These are phyloP conservation scores for Tricholoma sp. DNA, from an alignment of 768 basidiomycete genomes.

Conservation along the genomic window DNA sequence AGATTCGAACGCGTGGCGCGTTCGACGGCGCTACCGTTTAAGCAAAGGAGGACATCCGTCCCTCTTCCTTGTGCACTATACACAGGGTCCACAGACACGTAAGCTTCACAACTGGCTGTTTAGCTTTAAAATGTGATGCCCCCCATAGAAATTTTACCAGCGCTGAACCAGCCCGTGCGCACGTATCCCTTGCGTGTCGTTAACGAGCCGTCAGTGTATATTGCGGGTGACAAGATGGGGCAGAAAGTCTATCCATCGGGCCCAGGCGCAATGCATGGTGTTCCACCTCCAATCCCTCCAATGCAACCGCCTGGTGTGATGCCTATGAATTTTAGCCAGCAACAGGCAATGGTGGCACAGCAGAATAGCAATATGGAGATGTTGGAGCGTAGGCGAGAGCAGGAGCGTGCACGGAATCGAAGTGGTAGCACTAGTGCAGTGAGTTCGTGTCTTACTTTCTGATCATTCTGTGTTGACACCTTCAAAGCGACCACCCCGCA, in stretches of 20 bases:
- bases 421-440: constrained; percentile 38
- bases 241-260: constrained; percentile 53
- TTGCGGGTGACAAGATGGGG: constrained; percentile 68
- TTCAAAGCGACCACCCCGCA: constrained; percentile 29
- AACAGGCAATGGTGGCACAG: constrained; percentile 67
- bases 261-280: constrained; percentile 24
- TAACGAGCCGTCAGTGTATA: constrained; percentile 64
- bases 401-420: constrained; percentile 51
- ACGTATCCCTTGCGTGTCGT: constrained; percentile 64
- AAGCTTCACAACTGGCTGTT: constrained; percentile 25
- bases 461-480: constrained; percentile 4
- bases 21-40: constrained; percentile 69
- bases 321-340: constrained; percentile 35
- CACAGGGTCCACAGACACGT: constrained; percentile 60
- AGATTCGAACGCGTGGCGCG: constrained; percentile 61
- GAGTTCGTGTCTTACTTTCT: constrained; percentile 16
- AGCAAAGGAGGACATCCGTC: constrained; percentile 68
- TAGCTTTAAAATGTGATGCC: constrained; percentile 10
- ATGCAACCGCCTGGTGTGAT: constrained; percentile 28
- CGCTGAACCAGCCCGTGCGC: constrained; percentile 59
- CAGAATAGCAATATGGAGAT: constrained; percentile 71
- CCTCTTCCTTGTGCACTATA: constrained; percentile 75
- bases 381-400: constrained; percentile 58
- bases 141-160: constrained; percentile 51
- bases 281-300: constrained; percentile 18